A percentile compares a stretch with the other conserved stretches of the same genome.
These are phyloP conservation scores for Pseudocercospora eumusae DNA, from an alignment of 2,329 filamentous ascomycete genomes.

Conservation along the genomic window DNA sequence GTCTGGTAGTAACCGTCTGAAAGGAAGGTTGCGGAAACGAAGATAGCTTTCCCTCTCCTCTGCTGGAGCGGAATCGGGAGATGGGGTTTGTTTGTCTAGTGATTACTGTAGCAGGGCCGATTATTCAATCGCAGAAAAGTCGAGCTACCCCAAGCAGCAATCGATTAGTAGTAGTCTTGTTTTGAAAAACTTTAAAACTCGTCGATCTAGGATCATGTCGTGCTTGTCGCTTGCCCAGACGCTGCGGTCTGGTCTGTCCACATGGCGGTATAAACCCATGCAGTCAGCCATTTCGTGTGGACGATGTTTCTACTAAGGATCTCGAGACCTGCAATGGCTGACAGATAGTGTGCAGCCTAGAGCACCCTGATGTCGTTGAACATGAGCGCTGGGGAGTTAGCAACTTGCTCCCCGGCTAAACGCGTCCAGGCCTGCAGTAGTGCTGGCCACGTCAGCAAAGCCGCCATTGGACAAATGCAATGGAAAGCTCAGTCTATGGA, in stretches of 20 bases:
- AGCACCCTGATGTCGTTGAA: constrained; percentile 8
- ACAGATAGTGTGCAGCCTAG: constrained; percentile 4
- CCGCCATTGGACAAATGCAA: background rate
- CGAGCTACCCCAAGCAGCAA: background rate
- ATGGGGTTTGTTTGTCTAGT: background rate
- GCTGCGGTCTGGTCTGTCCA: background rate
- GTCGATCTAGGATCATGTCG: background rate
- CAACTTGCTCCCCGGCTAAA: constrained; percentile 1
- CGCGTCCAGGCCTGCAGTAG: constrained; percentile 4
- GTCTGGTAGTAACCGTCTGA: background rate
- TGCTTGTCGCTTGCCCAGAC: background rate
- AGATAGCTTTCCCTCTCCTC: background rate
- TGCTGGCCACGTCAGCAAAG: constrained; percentile 4
- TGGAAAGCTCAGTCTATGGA: background rate
- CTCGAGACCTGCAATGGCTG: background rate
- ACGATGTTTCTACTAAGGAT: constrained; percentile 4
- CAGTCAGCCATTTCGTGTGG: background rate
- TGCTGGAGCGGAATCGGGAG: background rate
- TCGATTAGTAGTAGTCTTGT: background rate
- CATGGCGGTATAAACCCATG: background rate
- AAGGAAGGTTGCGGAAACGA: background rate
- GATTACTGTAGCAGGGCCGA: background rate
- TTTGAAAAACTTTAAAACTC: background rate
- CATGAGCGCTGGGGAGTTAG: constrained; percentile 1
- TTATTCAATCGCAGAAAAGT: background rate